Conservation (phyloP, 2,329 filamentous ascomycete species). For the Laburnicola sp. region DNA sequence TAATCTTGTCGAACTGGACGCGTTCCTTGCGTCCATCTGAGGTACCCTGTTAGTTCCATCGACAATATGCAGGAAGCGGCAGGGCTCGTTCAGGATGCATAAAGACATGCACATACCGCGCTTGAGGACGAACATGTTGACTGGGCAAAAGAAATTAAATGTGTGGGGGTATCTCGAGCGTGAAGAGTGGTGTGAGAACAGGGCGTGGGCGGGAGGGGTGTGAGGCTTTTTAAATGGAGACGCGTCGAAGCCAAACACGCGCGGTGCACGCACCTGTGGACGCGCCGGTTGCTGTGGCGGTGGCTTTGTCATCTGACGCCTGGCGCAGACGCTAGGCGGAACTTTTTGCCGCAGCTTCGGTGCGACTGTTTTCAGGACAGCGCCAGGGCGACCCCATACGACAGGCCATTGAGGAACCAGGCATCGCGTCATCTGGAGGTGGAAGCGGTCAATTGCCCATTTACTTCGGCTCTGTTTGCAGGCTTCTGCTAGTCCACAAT, state of each 20-base stretch:
- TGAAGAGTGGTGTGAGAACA: constrained; percentile 19
- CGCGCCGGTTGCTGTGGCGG: constrained; percentile 20
- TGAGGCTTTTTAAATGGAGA: constrained; percentile 35
- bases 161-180: constrained; percentile 33
- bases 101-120: constrained; percentile 41
- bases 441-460: constrained; percentile 10
- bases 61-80: constrained; percentile 24
- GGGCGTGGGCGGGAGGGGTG: constrained; percentile 25
- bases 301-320: background rate
- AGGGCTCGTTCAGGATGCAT: constrained; percentile 9
- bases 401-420: background rate
- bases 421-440: constrained; percentile 7
- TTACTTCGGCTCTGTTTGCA: constrained; percentile 2
- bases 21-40: constrained; percentile 98
- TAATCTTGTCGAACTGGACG: constrained; percentile 99
- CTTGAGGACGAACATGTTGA: constrained; percentile 49
- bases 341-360: constrained; percentile 25
- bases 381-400: constrained; percentile 1
- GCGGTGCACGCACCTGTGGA: constrained; percentile 20
- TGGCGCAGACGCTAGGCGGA: background rate
- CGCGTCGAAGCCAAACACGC: constrained; percentile 31
- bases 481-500: constrained; percentile 53
- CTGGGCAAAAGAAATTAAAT: constrained; percentile 24
- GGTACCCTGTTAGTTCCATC: constrained; percentile 28
- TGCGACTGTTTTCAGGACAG: constrained; percentile 21